Evolutionary conservation across 2,329 filamentous ascomycete species (phyloP).

Genomic region (Alternaria burnsii): DNA sequence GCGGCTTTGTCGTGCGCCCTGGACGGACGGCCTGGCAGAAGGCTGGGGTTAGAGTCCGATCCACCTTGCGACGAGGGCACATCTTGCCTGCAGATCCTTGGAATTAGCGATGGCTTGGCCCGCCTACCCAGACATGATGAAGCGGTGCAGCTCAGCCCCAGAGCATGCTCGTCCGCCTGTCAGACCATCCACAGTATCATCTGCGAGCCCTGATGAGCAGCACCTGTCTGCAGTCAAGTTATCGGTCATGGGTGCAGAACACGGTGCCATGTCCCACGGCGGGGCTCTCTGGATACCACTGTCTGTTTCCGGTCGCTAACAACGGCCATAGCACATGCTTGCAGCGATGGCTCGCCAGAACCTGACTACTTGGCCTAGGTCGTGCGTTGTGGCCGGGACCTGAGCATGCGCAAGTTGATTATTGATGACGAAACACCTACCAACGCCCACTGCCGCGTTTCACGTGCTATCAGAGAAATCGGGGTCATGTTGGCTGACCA

Average conservation of each 20-base stretch:
- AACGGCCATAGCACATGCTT: constrained; percentile 24
- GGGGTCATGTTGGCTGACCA: constrained; percentile 21
- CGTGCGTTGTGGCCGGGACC: constrained; percentile 11
- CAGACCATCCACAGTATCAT: constrained; percentile 20
- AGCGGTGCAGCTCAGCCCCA: constrained; percentile 17
- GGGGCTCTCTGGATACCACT: constrained; percentile 22
- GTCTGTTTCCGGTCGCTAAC: constrained; percentile 24
- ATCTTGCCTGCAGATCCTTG: constrained; percentile 29
- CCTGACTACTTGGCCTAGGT: constrained; percentile 7
- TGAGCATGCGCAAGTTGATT: constrained; percentile 24
- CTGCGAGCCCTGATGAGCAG: constrained; percentile 14
- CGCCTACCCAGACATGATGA: constrained; percentile 12
- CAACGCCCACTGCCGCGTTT: constrained; percentile 31
- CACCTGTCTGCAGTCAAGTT: constrained; percentile 14
- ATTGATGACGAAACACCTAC: constrained; percentile 27
- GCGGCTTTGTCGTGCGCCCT: constrained; percentile 40
- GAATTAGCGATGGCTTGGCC: constrained; percentile 18
- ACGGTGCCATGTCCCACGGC: constrained; percentile 17
- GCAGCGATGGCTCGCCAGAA: constrained; percentile 20
- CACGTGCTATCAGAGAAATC: constrained; percentile 35
- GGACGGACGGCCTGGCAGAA: constrained; percentile 31
- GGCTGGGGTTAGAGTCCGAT: constrained; percentile 44
- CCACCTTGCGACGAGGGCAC: constrained; percentile 30
- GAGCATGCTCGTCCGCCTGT: constrained; percentile 17
- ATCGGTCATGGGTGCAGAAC: constrained; percentile 11